Evolutionary conservation across 805 yeast species (phyloP), one percentile per base, ranked within the genome.

Genomic region (Candida michaelii): DNA sequence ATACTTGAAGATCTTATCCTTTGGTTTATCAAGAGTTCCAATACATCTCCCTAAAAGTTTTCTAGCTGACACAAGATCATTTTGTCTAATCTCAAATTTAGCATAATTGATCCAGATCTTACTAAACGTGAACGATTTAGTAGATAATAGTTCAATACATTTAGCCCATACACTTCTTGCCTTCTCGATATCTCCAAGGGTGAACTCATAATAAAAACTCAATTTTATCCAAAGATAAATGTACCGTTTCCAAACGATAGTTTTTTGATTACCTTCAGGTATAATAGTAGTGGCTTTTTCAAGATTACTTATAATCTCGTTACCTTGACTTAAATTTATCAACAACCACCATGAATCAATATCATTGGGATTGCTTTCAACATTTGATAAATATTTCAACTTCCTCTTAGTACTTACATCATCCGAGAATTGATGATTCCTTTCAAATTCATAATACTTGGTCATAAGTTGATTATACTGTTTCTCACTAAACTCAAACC

Each of bases 261-360:
- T 59, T 35, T 59, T 76, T 21, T 59, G 55, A 5, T 45, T 25
- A 1, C 59, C 62, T 2, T 37, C 27, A 0, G 83, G 88, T 0
- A 49, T 49, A 3, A 55, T 45, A 0, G 59, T 43, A 2, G 80
- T 54, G 0, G 87, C 79, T 8, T 65, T 52, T 40, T 74, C 77
- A 49, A 71, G 76, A 9, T 63, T 59, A 1, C 10, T 53, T 33
- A 13, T 18, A 12, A 43, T 37, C 49, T 68, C 52, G 4, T 56
- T 55, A 17, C 73, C 69, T 39, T 74, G 74, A 10, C 80, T 52
- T 17, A 87, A 55, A 10, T 75, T 69, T 1, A 88, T 45, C 53
- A 82, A 82, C 0, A 77, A 58, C 91, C 96, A 89, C 97, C 98
- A 90, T 0, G 80, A 65, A 53, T 85, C 93, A 59, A 79, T 82